phyloP scores from a whole-genome alignment of 495 filamentous ascomycete genomes.

The Xanthoparmelia taractica region DNA sequence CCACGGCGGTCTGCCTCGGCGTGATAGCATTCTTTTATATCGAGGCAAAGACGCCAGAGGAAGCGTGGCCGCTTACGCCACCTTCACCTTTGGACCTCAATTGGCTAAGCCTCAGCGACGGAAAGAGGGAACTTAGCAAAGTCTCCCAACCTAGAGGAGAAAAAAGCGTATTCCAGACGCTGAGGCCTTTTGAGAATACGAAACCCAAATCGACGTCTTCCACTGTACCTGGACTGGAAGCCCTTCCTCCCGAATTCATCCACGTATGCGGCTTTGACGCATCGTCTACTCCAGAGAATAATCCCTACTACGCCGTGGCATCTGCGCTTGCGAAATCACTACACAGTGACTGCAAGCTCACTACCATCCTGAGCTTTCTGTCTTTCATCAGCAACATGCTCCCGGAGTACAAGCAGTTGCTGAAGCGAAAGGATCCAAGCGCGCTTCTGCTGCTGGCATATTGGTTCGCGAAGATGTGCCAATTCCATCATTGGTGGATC shows the following conservation, averaged over 20 bases:
- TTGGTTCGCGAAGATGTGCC: conserved; percentile 38
- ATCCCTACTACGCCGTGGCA: conserved; percentile 37
- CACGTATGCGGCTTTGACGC: conserved; percentile 31
- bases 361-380: conserved; percentile 28
- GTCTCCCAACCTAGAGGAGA: conserved; percentile 32
- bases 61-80: conserved; percentile 39
- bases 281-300: conserved; percentile 33
- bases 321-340: conserved; percentile 32
- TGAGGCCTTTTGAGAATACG: conserved; percentile 22
- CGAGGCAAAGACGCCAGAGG: conserved; percentile 33
- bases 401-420: conserved; percentile 30
- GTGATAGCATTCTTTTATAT: conserved; percentile 36
- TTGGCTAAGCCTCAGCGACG: conserved; percentile 39
- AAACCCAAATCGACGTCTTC: conserved; percentile 30
- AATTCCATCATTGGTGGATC: conserved; percentile 40
- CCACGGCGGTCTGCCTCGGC: conserved; percentile 35
- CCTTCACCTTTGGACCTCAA: conserved; percentile 33
- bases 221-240: conserved; percentile 32
- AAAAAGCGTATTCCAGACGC: conserved; percentile 37
- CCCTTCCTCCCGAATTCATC: conserved; percentile 31
- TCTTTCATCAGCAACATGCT: conserved; percentile 29
- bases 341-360: conserved; percentile 25
- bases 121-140: conserved; percentile 40
- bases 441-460: conserved; percentile 41
- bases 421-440: conserved; percentile 34